A percentile compares a stretch with the other conserved stretches of the same genome.
Conservation (phyloP, 768 basidiomycete species). For the Rhodotorula kratochvilovae region DNA sequence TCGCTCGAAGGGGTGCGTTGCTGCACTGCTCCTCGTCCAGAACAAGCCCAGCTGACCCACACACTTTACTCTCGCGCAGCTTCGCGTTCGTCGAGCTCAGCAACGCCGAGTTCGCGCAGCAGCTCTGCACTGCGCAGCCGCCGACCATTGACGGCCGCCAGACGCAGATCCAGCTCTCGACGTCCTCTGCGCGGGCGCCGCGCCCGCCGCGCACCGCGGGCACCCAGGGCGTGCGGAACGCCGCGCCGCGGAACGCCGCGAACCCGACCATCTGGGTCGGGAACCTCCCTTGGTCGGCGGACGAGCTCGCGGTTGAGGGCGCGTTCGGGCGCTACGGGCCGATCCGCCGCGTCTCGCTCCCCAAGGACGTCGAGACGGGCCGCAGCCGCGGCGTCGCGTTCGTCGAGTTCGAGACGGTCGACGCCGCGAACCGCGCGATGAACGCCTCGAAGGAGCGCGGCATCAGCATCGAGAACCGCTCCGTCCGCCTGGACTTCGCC, state of each 20-base stretch:
- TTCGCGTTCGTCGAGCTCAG: conserved; percentile 48
- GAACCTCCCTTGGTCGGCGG: conserved; percentile 73
- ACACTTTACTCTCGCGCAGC: neutral
- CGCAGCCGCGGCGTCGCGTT: conserved; percentile 90
- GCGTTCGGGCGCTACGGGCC: conserved; percentile 85
- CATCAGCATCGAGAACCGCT: conserved; percentile 17
- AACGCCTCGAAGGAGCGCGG: conserved; percentile 43
- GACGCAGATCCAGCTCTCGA: conserved; percentile 74
- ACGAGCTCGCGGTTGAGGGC: conserved; percentile 79
- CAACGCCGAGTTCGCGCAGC: conserved; percentile 50
- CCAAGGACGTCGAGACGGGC: conserved; percentile 86
- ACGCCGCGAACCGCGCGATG: conserved; percentile 73
- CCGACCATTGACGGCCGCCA: conserved; percentile 85
- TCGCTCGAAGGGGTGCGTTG: conserved; percentile 28
- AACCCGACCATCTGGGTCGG: conserved; percentile 69
- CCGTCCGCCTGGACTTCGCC: conserved; percentile 32
- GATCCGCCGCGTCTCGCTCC: conserved; percentile 66
- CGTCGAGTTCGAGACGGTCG: conserved; percentile 79
- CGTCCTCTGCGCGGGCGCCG: conserved; percentile 50
- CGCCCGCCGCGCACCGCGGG: conserved; percentile 1
- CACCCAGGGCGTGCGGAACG: conserved; percentile 47
- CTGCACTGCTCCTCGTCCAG: neutral
- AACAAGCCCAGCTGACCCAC: no score
- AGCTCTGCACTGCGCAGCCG: conserved; percentile 68
- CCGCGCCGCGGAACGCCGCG: conserved; percentile 7